These are phyloP conservation scores for Blastomyces percursus DNA, from an alignment of 2,329 filamentous ascomycete species.

Conservation along the genomic window DNA sequence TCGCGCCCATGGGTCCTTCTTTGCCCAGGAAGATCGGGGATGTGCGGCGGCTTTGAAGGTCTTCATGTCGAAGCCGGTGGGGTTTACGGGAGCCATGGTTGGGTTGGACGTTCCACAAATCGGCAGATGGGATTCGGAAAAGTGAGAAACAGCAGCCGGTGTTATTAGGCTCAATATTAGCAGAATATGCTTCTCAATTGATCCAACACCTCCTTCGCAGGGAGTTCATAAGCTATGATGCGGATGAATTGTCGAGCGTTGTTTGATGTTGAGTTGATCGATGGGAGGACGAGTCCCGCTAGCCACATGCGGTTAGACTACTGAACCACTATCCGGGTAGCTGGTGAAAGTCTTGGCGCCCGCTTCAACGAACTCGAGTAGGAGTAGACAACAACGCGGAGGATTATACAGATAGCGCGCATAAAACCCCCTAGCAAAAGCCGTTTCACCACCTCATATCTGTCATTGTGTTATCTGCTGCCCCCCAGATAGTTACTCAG, in stretches of 20 bases:
- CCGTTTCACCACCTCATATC: neutral
- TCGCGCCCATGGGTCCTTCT: constrained; percentile 52
- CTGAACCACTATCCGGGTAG: neutral
- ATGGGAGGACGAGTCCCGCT: neutral
- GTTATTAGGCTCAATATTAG: neutral
- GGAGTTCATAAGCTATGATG: constrained; percentile 1
- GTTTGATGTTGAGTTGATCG: neutral
- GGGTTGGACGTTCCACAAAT: constrained; percentile 1
- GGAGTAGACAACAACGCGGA: neutral
- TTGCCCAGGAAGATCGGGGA: constrained; percentile 39
- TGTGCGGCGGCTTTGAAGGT: constrained; percentile 64
- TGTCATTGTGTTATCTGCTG: too few relatives aligned
- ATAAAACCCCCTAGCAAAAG: neutral
- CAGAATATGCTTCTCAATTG: neutral
- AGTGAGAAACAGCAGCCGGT: neutral
- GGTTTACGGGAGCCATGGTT: constrained; percentile 46
- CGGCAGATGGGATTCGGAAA: neutral
- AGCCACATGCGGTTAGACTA: neutral
- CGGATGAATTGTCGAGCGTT: constrained; percentile 14
- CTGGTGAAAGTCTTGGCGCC: neutral
- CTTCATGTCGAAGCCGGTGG: constrained; percentile 85
- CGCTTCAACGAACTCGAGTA: neutral
- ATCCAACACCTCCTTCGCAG: constrained; percentile 2
- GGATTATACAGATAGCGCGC: neutral
- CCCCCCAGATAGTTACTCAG: neutral